Percentiles rank a stretch among this genome's conserved stretches.
phyloP scores from a whole-genome alignment of 495 filamentous ascomycete species.

The Aspergillus kassunensis region DNA sequence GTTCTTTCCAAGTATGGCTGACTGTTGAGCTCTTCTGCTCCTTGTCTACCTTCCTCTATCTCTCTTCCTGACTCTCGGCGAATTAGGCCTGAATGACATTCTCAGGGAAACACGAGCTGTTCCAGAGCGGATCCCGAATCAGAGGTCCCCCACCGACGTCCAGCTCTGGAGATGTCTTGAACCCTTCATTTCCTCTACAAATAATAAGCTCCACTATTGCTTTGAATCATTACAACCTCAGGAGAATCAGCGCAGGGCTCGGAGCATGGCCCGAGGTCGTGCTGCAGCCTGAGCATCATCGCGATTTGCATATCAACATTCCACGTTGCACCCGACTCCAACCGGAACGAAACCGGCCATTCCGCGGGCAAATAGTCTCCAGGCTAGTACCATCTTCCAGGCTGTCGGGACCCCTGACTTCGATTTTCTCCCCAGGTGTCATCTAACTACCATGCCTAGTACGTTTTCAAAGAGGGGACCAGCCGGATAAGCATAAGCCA shows the following conservation, averaged over 20 bases:
- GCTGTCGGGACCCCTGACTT: slow-evolving; percentile 19
- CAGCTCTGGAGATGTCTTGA: too few relatives aligned
- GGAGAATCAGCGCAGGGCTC: too few relatives aligned
- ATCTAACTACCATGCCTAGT: not conserved
- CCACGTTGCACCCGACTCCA: slow-evolving; percentile 13
- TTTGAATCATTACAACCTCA: too few relatives aligned
- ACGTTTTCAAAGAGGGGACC: not conserved
- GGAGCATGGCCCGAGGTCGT: too few relatives aligned
- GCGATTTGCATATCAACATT: not conserved
- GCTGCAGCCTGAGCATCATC: not conserved
- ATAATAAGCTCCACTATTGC: too few relatives aligned
- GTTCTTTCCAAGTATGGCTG: too few relatives aligned
- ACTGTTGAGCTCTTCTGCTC: too few relatives aligned
- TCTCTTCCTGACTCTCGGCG: too few relatives aligned
- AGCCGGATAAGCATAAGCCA: not conserved
- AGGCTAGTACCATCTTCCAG: slow-evolving; percentile 21
- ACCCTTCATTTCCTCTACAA: too few relatives aligned
- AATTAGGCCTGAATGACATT: too few relatives aligned
- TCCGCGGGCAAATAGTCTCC: slow-evolving; percentile 17
- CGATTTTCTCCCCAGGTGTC: slow-evolving; percentile 6
- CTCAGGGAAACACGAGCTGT: slow-evolving; percentile 20
- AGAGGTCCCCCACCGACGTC: not conserved
- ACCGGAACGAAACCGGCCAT: slow-evolving; percentile 18
- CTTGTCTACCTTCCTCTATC: too few relatives aligned
- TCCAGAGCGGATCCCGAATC: slow-evolving; percentile 1